A percentile compares a stretch with the other conserved stretches of the same genome.
phyloP scores from a whole-genome alignment of 129 eudicot genomes.

The Pseudognaphalium luteoalbum region DNA sequence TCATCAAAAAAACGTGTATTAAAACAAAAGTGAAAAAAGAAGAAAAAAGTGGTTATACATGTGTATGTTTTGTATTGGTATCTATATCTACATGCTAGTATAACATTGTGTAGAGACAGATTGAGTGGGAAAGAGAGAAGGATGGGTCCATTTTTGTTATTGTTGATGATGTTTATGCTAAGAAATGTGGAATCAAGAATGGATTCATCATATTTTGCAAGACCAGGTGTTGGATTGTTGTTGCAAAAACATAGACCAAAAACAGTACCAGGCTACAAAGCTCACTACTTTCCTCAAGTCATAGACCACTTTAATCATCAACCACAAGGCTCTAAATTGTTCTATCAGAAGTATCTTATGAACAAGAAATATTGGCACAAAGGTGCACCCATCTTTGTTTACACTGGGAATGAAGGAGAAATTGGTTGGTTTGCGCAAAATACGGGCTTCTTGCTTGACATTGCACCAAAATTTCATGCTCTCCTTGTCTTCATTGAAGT shows the following conservation, averaged over 20 bases:
- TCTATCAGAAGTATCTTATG: conserved; percentile 6
- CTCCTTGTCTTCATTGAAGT: conserved; percentile 2
- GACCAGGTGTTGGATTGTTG: neutral
- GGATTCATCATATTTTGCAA: neutral
- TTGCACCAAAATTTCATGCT: conserved; percentile 5
- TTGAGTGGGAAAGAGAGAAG: neutral
- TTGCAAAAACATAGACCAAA: neutral
- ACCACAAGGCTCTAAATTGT: neutral
- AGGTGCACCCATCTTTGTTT: conserved; percentile 6
- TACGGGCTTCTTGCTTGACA: conserved; percentile 6
- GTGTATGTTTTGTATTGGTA: neutral
- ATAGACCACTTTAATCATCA: conserved; percentile 2
- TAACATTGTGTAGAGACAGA: neutral
- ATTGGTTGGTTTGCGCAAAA: conserved; percentile 10
- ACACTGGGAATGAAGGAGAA: conserved; percentile 1
- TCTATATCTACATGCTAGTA: neutral
- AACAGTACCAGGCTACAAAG: conserved; percentile 1
- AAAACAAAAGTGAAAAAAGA: neutral
- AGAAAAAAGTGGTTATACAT: neutral
- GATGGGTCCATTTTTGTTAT: neutral
- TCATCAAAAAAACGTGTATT: neutral
- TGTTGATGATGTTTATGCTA: neutral
- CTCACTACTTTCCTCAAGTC: conserved; percentile 6
- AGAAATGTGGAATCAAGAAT: conserved; percentile 12
- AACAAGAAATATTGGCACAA: neutral